Evolutionary conservation across 345 rosid species (phyloP), one percentile per base, ranked within the genome.

Genomic region (Populus ilicifolia): DNA sequence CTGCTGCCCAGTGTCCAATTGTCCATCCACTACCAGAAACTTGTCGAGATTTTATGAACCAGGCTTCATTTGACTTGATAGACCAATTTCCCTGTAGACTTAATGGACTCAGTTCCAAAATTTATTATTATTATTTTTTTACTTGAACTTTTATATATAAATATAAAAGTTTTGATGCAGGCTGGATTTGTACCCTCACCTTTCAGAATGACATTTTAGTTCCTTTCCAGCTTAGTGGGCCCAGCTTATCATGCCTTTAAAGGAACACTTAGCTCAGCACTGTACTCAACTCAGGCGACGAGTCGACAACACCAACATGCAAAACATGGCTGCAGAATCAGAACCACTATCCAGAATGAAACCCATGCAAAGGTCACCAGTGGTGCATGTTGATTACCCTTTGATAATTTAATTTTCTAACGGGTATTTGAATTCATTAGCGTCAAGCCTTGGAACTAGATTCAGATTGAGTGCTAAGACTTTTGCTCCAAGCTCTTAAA

Each of bases 351-450:
- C 62, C 2, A 56, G 62, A 21, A 56, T 8, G 62, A 56, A 21
- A 56, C 27, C 27, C 25, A 56, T 8, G 62, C 16, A 59, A 9
- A 23, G 29, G 29, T 59, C 64, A 59, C 5, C 14, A n/a, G 4
- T 23, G 29, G 29, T 50, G 59, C 62, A 25, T 44, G 30, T 1
- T 18, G 48, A 67, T 41, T 3, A 25, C 23, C 39, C 5, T 18
- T 25, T 18, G n/a, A 46, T 27, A 23, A 17, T 70, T 11, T 14
- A 43, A 9, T 23, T 70, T 29, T 25, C 35, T 3, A 17, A 10
- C 64, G n/a, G 27, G 73, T 33, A 68, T 27, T 8, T 67, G 16
- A 63, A 46, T 33, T 41, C 78, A 75, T 67, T 17, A 69, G 43
- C 68, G 29, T 39, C 43, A 54, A 3, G 64, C 21, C 56, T 17